phyloP scores from a whole-genome alignment of 2,329 filamentous ascomycete genomes.

The Epicoccum sorghinum region DNA sequence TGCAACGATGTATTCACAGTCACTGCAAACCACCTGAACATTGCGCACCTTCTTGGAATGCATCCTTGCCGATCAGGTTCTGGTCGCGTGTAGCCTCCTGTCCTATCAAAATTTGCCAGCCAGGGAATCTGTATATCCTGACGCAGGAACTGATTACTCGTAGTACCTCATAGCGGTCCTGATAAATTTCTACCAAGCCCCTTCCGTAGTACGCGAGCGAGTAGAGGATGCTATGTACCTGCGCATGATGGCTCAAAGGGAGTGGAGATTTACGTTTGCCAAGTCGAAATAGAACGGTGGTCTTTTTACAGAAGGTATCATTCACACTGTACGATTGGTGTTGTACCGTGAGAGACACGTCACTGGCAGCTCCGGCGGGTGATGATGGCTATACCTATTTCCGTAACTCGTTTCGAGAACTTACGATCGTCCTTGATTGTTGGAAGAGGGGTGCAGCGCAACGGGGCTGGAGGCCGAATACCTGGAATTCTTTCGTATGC shows the following conservation, averaged over 20 bases:
- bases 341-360: not conserved
- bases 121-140: too few species aligned
- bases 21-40: not conserved
- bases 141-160: too few species aligned
- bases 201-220: too few species aligned
- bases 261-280: too few species aligned
- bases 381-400: not conserved
- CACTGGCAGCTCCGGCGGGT: not conserved
- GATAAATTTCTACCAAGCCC: too few species aligned
- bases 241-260: too few species aligned
- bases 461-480: not conserved
- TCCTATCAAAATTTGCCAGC: too few species aligned
- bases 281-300: not conserved
- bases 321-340: not conserved
- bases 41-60: not conserved
- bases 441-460: not conserved
- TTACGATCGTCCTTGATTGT: not conserved
- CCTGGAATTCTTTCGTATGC: not conserved
- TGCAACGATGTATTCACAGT: not conserved
- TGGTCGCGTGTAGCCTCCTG: too few species aligned
- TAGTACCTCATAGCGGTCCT: too few species aligned
- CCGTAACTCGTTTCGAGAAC: slow-evolving; percentile 15
- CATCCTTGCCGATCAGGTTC: not conserved
- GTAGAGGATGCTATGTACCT: too few species aligned
- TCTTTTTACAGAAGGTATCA: not conserved